Conservation (phyloP, 2,329 filamentous ascomycete genomes). For the Plectosphaerella plurivora region DNA sequence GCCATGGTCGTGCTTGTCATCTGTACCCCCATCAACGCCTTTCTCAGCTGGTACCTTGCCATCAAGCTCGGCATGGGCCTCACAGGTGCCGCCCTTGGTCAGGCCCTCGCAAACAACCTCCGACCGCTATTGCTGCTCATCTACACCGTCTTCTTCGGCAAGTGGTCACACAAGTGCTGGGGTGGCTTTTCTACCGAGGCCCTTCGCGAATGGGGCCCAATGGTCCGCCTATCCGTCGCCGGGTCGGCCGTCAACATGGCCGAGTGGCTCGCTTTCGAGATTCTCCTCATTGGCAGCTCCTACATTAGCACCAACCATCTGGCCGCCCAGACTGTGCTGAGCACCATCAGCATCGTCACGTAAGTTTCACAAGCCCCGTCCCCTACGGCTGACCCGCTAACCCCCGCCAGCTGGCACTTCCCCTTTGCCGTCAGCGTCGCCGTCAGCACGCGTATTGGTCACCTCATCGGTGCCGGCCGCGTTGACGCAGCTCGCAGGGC, state of each 20-base stretch:
- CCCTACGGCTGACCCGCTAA: slow-evolving; percentile 8
- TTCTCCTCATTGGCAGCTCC: slow-evolving; percentile 38
- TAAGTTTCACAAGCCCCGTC: slow-evolving; percentile 30
- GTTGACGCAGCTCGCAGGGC: slow-evolving; percentile 25
- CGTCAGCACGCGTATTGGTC: slow-evolving; percentile 35
- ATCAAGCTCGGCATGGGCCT: slow-evolving; percentile 38
- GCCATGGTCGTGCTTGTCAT: slow-evolving; percentile 41
- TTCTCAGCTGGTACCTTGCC: slow-evolving; percentile 44
- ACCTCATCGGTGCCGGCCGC: slow-evolving; percentile 32
- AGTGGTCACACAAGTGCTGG: slow-evolving; percentile 38
- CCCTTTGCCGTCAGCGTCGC: slow-evolving; percentile 37
- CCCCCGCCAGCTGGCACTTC: slow-evolving; percentile 29
- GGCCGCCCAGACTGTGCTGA: slow-evolving; percentile 35
- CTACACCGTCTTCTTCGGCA: slow-evolving; percentile 38
- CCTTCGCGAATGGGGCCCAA: slow-evolving; percentile 32
- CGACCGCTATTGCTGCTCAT: slow-evolving; percentile 40
- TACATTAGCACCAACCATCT: slow-evolving; percentile 37
- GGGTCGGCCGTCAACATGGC: slow-evolving; percentile 33
- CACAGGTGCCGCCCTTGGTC: slow-evolving; percentile 44
- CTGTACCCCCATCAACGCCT: slow-evolving; percentile 41
- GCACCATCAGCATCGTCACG: slow-evolving; percentile 29
- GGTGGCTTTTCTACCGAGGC: slow-evolving; percentile 31
- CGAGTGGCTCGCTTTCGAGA: slow-evolving; percentile 38
- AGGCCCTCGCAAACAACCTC: slow-evolving; percentile 42
- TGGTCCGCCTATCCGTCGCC: slow-evolving; percentile 31